Evolutionary conservation across 2,329 filamentous ascomycete genomes (phyloP).

Genomic region (Ceratocystis cubensis): DNA sequence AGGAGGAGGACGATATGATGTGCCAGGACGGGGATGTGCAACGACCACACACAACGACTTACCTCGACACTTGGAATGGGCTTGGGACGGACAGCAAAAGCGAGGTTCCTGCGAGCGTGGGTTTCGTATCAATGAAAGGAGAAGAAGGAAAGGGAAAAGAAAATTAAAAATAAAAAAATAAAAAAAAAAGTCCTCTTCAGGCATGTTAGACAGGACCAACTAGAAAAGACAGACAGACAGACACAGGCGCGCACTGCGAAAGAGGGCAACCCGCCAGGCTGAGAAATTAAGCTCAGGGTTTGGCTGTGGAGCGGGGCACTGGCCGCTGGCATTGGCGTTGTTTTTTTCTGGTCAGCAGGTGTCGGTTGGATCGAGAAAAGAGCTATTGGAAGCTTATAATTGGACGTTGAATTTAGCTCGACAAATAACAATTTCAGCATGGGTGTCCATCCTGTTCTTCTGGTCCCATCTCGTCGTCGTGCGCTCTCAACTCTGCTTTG

Average conservation of each 20-base stretch:
- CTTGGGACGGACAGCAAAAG: not conserved
- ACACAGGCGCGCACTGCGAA: not conserved
- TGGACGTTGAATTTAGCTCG: not conserved
- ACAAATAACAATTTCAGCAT: not conserved
- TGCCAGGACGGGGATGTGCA: not conserved
- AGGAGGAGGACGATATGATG: no score
- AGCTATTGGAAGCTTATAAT: not conserved
- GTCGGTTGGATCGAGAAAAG: not conserved
- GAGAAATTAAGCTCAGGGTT: not conserved
- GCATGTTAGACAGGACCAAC: not conserved
- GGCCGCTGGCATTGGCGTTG: no score
- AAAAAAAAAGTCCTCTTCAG: not conserved
- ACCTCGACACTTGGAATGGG: not conserved
- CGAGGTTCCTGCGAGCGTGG: not conserved
- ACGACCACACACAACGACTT: not conserved
- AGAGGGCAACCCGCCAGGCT: not conserved
- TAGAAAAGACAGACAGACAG: not conserved
- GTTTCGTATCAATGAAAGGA: not conserved
- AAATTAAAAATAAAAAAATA: not conserved
- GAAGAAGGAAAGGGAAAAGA: not conserved
- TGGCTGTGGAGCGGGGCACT: not conserved
- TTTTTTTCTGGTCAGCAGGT: conserved; percentile 14
- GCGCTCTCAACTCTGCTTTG: no score
- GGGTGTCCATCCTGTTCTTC: not conserved
- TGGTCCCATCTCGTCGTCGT: no score